Evolutionary conservation across 1,139 yeast genomes (phyloP), one percentile per base, ranked within the genome.

Genomic region (Protomyces inouyei): DNA sequence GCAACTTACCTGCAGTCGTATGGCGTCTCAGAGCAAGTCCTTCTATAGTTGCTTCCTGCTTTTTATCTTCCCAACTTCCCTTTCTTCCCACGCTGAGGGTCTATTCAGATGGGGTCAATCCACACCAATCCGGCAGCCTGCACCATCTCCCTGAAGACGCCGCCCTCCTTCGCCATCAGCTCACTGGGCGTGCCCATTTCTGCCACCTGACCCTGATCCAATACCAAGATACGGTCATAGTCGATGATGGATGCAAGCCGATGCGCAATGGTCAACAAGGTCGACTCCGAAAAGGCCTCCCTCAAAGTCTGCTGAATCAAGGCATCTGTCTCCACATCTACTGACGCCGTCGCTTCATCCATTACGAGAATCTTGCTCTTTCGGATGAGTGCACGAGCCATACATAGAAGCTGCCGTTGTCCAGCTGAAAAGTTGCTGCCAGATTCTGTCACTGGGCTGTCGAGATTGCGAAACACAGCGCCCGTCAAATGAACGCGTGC

Each of bases 281-380:
- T 92, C 61, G 95, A 87, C 48, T 79, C 75, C 1, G 86, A 76
- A 72, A 93, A 92, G 73, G 90, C 97, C 66, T 87, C 87, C 76
- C 98, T 83, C 67, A 93, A 91, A 0, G 98, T 91, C 68, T 83
- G 83, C 76, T 93, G 98, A 71, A 93, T 89, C 76, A 85, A 84
- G 10, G 96, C 86, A 76, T 93, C 98, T 0, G 97, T 88, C 68
- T 87, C 87, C 75, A 91, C 91, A 77, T 93, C 98, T 72, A 93
- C 91, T 0, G 97, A 90, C 1, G 97, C 96, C 25, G 98, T 93
- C 1, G 98, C 97, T 78, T 93, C 98, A 74, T 93, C 98, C 69
- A 93, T 80, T 69, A 93, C 79, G 71, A 93, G 84, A 63, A 93
- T 86, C 76, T 88, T 90, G 38, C 98, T 97, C 64, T 86, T 80